Evolutionary conservation across 2,329 filamentous ascomycete genomes (phyloP), one percentile per base, ranked within the genome.

Genomic region (Colletotrichum magnum): DNA sequence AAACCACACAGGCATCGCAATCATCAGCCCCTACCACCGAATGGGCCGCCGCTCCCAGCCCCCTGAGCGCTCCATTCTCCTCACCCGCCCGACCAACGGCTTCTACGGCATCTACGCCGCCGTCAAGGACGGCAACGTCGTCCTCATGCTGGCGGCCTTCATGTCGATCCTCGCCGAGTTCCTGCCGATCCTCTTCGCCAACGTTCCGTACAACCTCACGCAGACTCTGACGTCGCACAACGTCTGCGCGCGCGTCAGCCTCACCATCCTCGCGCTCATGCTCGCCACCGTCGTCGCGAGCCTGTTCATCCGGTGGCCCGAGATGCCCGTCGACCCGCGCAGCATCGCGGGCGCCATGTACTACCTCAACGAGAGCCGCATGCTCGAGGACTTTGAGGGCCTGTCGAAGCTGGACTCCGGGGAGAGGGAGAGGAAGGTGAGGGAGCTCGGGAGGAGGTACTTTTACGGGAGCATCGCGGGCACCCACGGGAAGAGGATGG

Each of bases 141-240:
- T 84, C 67, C 77, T 85, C 1, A 77, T 80, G 26, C 62, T 80
- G 13, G 79, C 84, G 10, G 80, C 83, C 0, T 70, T 81, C 5
- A 81, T 83, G 54, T 78, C 83, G 4, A 79, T 87, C 24, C 76
- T 86, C 2, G 80, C 84, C 24, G 85, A 88, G 57, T 81, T 86
- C 56, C 80, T 88, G n/a, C 85, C 85, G 1, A 77, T 87, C 21
- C 77, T 85, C 2, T 79, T 88, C 3, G 79, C 83, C 72, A 87
- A 86, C 69, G 79, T 87, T 2, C 82, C 85, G 0, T 85, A 84
- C 74, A 83, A 79, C 60, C 77, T 82, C 2, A 79, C 81, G 0
- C 82, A 84, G 59, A 80, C 79, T 0, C 75, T 77, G 41, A 73
- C 74, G 16, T 79, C 83, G 0, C 82, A 84, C 56, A 76, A 76